Percentiles rank a stretch among this genome's conserved stretches.
Evolutionary conservation across 768 basidiomycete species (phyloP).

Genomic region (Mycena capillaripes): DNA sequence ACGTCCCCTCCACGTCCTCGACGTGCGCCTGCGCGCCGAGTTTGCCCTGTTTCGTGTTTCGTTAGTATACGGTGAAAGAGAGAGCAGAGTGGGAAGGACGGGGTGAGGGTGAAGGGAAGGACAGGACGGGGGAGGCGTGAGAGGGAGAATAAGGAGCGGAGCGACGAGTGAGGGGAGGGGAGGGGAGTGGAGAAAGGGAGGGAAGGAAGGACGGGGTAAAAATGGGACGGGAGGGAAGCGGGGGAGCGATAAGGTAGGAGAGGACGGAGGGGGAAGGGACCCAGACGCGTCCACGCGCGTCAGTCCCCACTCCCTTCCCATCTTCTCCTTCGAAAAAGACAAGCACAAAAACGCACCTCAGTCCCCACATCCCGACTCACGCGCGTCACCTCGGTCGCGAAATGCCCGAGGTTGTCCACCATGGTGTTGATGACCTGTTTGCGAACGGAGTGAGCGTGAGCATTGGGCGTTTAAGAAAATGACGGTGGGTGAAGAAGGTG

Average conservation of each 20-base stretch:
- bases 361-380: conserved; percentile 78
- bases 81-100: not conserved
- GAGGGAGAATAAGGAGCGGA: not conserved
- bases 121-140: not conserved
- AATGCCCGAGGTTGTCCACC: conserved; percentile 63
- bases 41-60: conserved; percentile 44
- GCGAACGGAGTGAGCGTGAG: not conserved
- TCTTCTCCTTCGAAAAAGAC: not conserved
- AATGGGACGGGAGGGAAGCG: not conserved
- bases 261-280: no score
- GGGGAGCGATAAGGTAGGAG: no score
- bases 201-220: not conserved
- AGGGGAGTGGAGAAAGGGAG: not conserved
- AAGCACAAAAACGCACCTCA: conserved; percentile 19
- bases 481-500: not conserved
- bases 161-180: not conserved
- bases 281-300: no score
- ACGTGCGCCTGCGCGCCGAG: conserved; percentile 81
- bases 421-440: conserved; percentile 70
- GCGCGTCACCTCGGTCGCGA: conserved; percentile 74
- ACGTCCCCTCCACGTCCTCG: conserved; percentile 79
- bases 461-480: not conserved
- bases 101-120: not conserved
- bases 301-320: no score
- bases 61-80: not conserved